Evolutionary conservation across 2,329 filamentous ascomycete species (phyloP).

Genomic region (Microcyclospora tardicrescens): DNA sequence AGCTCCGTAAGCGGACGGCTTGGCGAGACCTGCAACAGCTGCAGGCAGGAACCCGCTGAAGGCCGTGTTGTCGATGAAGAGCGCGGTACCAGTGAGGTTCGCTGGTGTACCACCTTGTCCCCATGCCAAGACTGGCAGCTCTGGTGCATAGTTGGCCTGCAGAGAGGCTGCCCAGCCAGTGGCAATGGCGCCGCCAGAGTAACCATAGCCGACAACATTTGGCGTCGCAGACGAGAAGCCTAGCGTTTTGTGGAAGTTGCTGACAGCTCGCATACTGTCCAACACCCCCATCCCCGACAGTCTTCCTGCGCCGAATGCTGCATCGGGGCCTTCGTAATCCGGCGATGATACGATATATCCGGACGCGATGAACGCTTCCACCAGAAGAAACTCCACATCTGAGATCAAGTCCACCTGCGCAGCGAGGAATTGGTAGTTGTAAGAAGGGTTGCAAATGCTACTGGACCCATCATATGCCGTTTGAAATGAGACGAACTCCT

Average conservation of each 20-base stretch:
- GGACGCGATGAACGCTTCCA: conserved; percentile 10
- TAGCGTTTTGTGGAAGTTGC: conserved; percentile 17
- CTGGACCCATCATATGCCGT: conserved; percentile 24
- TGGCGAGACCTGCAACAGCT: conserved; percentile 12
- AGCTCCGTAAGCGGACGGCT: conserved; percentile 14
- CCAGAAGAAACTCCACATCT: conserved; percentile 10
- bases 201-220: conserved; percentile 38
- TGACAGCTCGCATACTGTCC: conserved; percentile 31
- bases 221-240: conserved; percentile 10
- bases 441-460: conserved; percentile 28
- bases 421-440: conserved; percentile 17
- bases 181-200: conserved; percentile 42
- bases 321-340: conserved; percentile 29
- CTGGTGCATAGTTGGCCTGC: conserved; percentile 39
- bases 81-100: conserved; percentile 21
- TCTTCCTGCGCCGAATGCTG: conserved; percentile 21
- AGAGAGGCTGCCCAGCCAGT: conserved; percentile 40
- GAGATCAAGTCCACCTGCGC: conserved; percentile 13
- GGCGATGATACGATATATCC: conserved; percentile 24
- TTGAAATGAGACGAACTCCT: conserved; percentile 19
- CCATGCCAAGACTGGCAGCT: conserved; percentile 36
- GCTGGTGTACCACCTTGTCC: conserved; percentile 38
- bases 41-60: conserved; percentile 18
- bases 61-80: conserved; percentile 14
- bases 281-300: conserved; percentile 30